Percentiles rank a stretch among this genome's conserved stretches.
These are phyloP conservation scores for Cymodocea nodosa DNA, from an alignment of 116 monocot species.

Conservation along the genomic window DNA sequence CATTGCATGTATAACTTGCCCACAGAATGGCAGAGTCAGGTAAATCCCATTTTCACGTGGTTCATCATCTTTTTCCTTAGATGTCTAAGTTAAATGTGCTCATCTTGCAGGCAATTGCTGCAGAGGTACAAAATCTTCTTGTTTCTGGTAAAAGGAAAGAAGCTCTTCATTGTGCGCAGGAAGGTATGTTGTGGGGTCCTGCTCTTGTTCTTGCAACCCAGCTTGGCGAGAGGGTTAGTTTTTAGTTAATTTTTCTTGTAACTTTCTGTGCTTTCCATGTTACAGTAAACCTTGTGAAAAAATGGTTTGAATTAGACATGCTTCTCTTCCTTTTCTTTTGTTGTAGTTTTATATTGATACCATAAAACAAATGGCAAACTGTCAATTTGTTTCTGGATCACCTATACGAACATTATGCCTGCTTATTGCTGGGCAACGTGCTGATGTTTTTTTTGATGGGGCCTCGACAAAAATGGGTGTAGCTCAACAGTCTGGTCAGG, in stretches of 20 bases:
- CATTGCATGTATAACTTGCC: conserved; percentile 65
- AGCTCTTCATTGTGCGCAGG: conserved; percentile 86
- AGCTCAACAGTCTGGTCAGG: conserved; percentile 17
- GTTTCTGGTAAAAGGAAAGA: conserved; percentile 92
- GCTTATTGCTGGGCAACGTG: conserved; percentile 83
- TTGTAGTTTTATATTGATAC: conserved; percentile 78
- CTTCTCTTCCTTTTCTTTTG: neutral
- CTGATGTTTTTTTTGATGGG: conserved; percentile 63
- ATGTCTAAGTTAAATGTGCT: neutral
- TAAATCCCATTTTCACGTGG: conserved; percentile 10
- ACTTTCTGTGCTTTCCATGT: neutral
- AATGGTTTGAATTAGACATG: no score
- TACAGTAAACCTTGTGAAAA: no score
- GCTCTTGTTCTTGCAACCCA: conserved; percentile 89
- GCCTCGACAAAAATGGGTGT: conserved; percentile 16
- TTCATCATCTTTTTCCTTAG: neutral
- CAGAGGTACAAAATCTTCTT: conserved; percentile 77
- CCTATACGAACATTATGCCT: conserved; percentile 83
- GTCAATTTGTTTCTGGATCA: conserved; percentile 66
- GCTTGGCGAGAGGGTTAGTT: conserved; percentile 77
- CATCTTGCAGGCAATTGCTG: conserved; percentile 47
- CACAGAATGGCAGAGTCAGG: conserved; percentile 68
- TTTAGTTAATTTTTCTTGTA: neutral
- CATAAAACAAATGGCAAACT: conserved; percentile 85
- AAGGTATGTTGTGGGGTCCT: conserved; percentile 91